Base-by-base conservation (phyloP, 345 rosid species). In the Physaria fendleri region DNA sequence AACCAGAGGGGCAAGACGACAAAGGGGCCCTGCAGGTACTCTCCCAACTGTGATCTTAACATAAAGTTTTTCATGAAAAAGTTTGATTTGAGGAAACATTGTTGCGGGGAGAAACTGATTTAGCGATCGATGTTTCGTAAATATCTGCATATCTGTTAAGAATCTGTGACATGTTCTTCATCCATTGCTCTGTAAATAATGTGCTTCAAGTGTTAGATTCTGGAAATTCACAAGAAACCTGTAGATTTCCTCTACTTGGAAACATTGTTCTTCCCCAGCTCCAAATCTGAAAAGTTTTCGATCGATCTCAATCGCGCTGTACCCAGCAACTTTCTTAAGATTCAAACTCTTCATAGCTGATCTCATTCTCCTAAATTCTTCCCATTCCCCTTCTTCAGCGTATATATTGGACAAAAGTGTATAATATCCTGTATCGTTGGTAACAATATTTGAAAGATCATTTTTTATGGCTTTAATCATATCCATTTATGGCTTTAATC, bases 331-430 rank as follows among this genome's bases (percentile, higher is more conserved):
- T 78, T 82, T 88, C 80, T 69, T 76, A 56, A 82, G 73, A 43
- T 78, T 78, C 38, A 10, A 49, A 12, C 69, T 28, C 25, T 77
- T 68, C 79, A 82, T 79, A 25, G 37, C 63, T 1, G 65, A 64
- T 70, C 90, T 88, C 64, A 77, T 33, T 64, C 74, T 74, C 68
- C 73, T 64, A 8, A 49, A 79, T 64, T 73, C 80, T 66, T 69
- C 80, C 95, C 95, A 86, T 40, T 84, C 77, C 12, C 88, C 90
- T 59, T 77, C 93, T 72, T 82, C 90, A 2, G 88, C 98, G 60
- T 82, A 80, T 20, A 84, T 52, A 57, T 92, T 88, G 23, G 96
- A 85, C 64, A 85, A 66, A 27, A 88, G 65, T 39, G 88, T 75
- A 63, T 76, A 79, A 49, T 67, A 86, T 39, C 96, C 98, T 0